Evolutionary conservation across 2,329 filamentous ascomycete species (phyloP), one percentile per base, ranked within the genome.

Genomic region (Tolypocladium amazonense): DNA sequence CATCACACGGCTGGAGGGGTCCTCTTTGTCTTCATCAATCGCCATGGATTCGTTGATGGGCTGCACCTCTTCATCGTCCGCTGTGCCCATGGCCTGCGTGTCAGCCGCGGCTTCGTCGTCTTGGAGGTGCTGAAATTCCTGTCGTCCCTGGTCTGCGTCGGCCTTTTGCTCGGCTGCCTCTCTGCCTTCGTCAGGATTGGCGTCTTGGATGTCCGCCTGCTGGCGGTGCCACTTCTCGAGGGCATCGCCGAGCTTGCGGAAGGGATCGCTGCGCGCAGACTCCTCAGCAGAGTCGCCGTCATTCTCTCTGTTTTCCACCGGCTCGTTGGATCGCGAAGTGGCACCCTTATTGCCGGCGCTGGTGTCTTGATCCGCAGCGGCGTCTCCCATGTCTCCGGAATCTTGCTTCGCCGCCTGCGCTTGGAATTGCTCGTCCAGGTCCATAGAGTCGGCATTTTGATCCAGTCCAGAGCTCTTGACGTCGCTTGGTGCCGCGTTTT

Each of bases 191-290:
- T 84, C 77, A 2, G 82, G 76, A 23, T 70, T 67, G 6, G 73
- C 70, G 60, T 88, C 81, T 70, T 83, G 78, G 66, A 99, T 97
- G 62, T 96, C 88, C 55, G 84, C 85, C 68, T 95, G 90, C 69
- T 92, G 90, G 61, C 90, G 85, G 72, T 97, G 92, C 90, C 92
- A 99, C 66, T 88, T 85, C 72, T 97, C 92, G 38, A 99, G 80
- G 7, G 91, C 88, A 75, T 99, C 92, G 27, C 94, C 94, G 37
- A 99, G 83, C 69, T 96, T 95, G 76, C 94, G 94, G 80, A 97
- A 96, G 1, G 92, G 89, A 65, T 94, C 85, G 54, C 79, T 74
- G 45, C 73, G 75, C 58, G 76, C 73, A 9, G 74, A 73, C 58
- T 80, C 76, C 52, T 76, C 71, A 14, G 77, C 75, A 35, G 50